phyloP scores from a whole-genome alignment of 164 flowering plant genomes.

The Piper betle region DNA sequence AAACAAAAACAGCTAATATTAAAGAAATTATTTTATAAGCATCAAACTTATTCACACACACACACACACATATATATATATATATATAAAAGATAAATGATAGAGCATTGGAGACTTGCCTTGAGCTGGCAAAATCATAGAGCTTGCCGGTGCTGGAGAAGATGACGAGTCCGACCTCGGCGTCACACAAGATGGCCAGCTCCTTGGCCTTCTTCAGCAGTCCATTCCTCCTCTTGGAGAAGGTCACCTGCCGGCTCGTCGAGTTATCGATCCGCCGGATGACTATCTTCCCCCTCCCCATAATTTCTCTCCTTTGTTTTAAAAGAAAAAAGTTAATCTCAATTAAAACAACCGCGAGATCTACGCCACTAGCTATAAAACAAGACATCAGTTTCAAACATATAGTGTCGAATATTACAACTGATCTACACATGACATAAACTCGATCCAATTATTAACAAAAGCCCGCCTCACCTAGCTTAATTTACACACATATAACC shows the following conservation, averaged over 20 bases:
- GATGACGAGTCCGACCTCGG: conserved; percentile 54
- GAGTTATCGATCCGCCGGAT: conserved; percentile 54
- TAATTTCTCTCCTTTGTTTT: neutral
- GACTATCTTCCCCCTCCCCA: conserved; percentile 49
- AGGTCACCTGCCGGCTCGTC: conserved; percentile 67
- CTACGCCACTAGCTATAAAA: neutral
- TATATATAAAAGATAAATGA: too few relatives aligned
- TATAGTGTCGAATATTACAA: too few relatives aligned
- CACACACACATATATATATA: too few relatives aligned
- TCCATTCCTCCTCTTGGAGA: conserved; percentile 61
- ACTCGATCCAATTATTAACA: too few relatives aligned
- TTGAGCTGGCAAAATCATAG: conserved; percentile 50
- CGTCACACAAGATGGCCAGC: conserved; percentile 59
- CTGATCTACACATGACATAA: too few relatives aligned
- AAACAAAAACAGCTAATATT: too few relatives aligned
- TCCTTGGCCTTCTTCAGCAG: conserved; percentile 64
- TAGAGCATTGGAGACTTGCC: too few relatives aligned
- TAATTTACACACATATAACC: too few relatives aligned
- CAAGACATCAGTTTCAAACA: too few relatives aligned
- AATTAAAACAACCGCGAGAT: neutral
- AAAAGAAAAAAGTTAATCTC: neutral
- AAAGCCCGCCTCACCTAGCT: too few relatives aligned
- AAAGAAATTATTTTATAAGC: too few relatives aligned
- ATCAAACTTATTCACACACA: too few relatives aligned
- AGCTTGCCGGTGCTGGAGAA: conserved; percentile 66